Evolutionary conservation across 139 green algal species (phyloP), one percentile per base, ranked within the genome.

Genomic region (Limnomonas spitsbergensis): DNA sequence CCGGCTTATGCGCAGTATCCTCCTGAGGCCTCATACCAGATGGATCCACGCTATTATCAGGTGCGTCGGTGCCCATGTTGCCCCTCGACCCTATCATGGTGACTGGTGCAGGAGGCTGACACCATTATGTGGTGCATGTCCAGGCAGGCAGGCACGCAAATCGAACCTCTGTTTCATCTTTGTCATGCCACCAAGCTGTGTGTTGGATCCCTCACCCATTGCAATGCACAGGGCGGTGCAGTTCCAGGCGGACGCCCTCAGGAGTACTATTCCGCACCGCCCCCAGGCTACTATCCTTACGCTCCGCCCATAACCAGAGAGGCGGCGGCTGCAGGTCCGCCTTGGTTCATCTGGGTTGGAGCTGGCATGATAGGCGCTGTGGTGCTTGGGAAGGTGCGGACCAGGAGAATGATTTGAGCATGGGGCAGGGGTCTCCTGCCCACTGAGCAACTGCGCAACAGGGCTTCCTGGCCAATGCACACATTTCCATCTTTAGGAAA

Each of bases 281-380:
- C 61, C 29, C 61, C 61, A 20, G 61, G 61, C 61, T 72, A 72
- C 61, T 72, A 39, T 20, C 61, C 61, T 7, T 72, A 72, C 61
- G 61, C 29, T 20, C 61, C 61, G 29, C 61, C 61, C 24, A 20
- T 7, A 7, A 7, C 61, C 6, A 37, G 24, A 20, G 27, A 72
- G 61, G 27, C 9, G 61, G 61, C 29, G 26, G 29, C 27, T 24
- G 61, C 27, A 7, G 29, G 61, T 37, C 26, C 29, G 27, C 61
- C 61, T 7, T 72, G 61, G 61, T 72, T 72, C 24, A 37, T 72
- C 27, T 72, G 61, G 61, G 61, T 72, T 7, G 61, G 26, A 34
- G 61, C 24, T 7, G 61, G 61, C 61, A 72, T 72, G 61, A 20
- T 7, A 34, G 61, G 27, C 9, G 61, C 61, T 34, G 26, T 72